A percentile compares a stretch with the other conserved stretches of the same genome.
These are phyloP conservation scores for Nemania sp. DNA, from an alignment of 2,329 filamentous ascomycete species.

Conservation along the genomic window DNA sequence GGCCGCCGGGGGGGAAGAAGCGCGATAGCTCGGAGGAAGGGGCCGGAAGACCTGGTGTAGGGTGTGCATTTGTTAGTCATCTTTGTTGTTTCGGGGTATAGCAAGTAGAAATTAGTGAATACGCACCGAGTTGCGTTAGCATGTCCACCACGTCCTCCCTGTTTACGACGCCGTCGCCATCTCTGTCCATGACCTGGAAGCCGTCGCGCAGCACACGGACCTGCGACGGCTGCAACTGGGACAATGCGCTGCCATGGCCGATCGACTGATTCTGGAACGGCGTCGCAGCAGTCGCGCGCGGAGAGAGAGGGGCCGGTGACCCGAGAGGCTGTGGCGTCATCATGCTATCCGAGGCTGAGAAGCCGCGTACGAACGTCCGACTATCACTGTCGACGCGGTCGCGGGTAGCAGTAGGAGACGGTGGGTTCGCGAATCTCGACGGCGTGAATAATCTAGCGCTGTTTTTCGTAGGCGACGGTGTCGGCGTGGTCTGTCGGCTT, in stretches of 20 bases:
- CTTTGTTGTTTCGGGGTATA: too few relatives aligned
- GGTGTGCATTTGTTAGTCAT: too few relatives aligned
- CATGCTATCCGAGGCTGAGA: constrained; percentile 29
- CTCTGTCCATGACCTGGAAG: constrained; percentile 89
- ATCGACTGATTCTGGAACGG: constrained; percentile 37
- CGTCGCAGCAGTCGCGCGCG: constrained; percentile 40
- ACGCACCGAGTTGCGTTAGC: constrained; percentile 76
- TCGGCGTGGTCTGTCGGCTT: constrained; percentile 66
- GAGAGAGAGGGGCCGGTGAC: constrained; percentile 44
- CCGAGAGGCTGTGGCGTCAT: constrained; percentile 27
- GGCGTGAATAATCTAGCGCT: constrained; percentile 48
- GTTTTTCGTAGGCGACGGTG: constrained; percentile 60
- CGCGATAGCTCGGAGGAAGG: constrained; percentile 69
- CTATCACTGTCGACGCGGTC: constrained; percentile 36
- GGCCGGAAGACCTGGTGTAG: constrained; percentile 75
- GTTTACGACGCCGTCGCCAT: constrained; percentile 82
- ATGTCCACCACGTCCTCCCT: constrained; percentile 85
- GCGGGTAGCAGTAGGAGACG: constrained; percentile 40
- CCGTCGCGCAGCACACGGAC: constrained; percentile 87
- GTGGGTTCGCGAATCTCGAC: constrained; percentile 44
- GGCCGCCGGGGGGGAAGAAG: constrained; percentile 77
- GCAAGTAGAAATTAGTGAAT: too few relatives aligned
- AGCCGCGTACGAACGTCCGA: constrained; percentile 30
- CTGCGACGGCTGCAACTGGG: constrained; percentile 77
- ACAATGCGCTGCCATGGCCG: constrained; percentile 59